Conservation (phyloP, 805 yeast species). For the Saccharomycopsis malanga region DNA sequence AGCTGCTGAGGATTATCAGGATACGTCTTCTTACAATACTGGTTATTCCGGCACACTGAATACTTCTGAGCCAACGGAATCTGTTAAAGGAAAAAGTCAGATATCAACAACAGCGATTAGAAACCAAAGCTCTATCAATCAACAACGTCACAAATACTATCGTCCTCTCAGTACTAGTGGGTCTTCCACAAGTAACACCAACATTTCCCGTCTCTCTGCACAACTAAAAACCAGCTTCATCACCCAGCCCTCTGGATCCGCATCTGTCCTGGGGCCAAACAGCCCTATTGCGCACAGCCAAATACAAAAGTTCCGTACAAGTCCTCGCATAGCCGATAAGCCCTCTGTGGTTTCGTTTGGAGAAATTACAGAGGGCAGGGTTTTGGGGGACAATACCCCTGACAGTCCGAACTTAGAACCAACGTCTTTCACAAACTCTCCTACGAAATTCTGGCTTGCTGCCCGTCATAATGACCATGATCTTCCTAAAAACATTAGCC, state of each 20-base stretch:
- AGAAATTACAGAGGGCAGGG: neutral
- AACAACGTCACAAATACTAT: constrained; percentile 17
- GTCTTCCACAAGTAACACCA: neutral
- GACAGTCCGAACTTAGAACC: constrained; percentile 19
- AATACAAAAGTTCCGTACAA: neutral
- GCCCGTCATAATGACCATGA: neutral
- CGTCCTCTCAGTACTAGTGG: constrained; percentile 3
- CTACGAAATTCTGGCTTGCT: constrained; percentile 6
- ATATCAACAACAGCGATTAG: constrained; percentile 1
- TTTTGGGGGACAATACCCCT: neutral
- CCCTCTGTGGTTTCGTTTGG: neutral
- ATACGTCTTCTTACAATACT: no score
- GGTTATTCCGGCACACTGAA: no score
- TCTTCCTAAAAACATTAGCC: constrained; percentile 16
- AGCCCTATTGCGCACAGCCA: neutral
- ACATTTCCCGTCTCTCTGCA: constrained; percentile 16
- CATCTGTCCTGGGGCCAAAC: neutral
- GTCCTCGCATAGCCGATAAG: neutral
- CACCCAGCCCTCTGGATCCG: neutral
- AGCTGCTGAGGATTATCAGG: neutral
- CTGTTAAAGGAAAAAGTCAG: no score
- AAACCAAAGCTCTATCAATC: constrained; percentile 5
- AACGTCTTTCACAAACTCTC: constrained; percentile 12
- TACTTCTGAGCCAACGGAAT: no score
- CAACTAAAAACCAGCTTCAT: constrained; percentile 11